Base-by-base conservation (phyloP, 257 asterid genomes). In the Mitragyna speciosa region DNA sequence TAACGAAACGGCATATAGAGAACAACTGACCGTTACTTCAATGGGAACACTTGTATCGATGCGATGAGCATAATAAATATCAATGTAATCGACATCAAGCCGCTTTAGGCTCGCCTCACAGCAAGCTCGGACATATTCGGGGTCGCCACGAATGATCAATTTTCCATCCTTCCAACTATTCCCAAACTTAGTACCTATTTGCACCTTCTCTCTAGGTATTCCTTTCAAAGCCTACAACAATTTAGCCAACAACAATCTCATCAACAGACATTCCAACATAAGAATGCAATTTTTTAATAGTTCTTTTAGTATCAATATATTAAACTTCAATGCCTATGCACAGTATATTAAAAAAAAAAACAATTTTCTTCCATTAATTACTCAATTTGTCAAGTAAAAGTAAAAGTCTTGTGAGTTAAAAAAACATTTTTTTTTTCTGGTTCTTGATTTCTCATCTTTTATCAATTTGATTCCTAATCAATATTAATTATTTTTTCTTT, bases 11-110 rank as follows among this genome's bases (percentile, higher is more conserved):
- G 69, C 6, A 31, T 20, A 26, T 39, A 12, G 39, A 79, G 63
- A 67, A 81, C 26, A 65, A 65, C 86, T 59, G 73, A 84, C 89
- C 87, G 89, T 86, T 86, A 86, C 86, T 86, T 86, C 89, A 52
- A 86, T 86, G 14, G 89, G 89, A 63, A 80, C 68, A 22, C 73
- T 48, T 24, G 77, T 81, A 36, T 86, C 89, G 17, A 86, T 84
- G 28, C 89, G 89, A 81, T 84, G 89, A 39, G 41, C 76, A 70
- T 79, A 86, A 63, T 81, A 86, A 56, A 86, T 84, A 84, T 86
- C 89, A 48, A 84, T 86, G 76, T 67, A 86, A 30, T 86, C 69
- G 1, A 79, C 71, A 12, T 78, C 85, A 14, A 83, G 85, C 56
- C 88, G 81, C 76, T 74, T 80, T 71, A 86, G 74, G 80, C 89